Evolutionary conservation across 768 basidiomycete genomes (phyloP).

Genomic region (Mycena polygramma): DNA sequence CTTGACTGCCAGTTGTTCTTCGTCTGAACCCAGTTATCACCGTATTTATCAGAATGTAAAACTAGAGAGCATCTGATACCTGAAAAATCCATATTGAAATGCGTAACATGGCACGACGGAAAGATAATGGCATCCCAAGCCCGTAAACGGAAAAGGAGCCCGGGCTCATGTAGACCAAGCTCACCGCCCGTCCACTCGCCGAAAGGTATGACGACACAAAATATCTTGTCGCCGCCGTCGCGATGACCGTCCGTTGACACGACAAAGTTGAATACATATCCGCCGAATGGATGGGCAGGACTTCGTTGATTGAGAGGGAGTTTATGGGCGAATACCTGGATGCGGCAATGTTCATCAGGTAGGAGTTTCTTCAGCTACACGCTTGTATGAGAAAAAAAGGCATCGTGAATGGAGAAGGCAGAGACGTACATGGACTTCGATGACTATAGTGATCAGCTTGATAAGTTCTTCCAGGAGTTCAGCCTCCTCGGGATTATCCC

Average conservation of each 20-base stretch:
- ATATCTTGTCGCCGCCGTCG: slow-evolving; percentile 37
- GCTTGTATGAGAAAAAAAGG: background rate
- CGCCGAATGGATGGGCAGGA: slow-evolving; percentile 38
- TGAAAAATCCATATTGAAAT: slow-evolving; percentile 19
- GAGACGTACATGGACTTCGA: background rate
- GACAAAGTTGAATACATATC: slow-evolving; percentile 41
- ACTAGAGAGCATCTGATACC: slow-evolving; percentile 8
- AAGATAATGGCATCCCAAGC: slow-evolving; percentile 38
- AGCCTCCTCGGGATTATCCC: background rate
- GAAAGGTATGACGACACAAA: slow-evolving; percentile 44
- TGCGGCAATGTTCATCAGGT: slow-evolving; percentile 32
- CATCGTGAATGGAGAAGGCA: no score
- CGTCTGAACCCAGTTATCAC: background rate
- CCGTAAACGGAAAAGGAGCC: slow-evolving; percentile 37
- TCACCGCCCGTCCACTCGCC: slow-evolving; percentile 43
- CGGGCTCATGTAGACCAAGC: slow-evolving; percentile 40
- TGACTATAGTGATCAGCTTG: background rate
- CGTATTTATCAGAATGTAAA: slow-evolving; percentile 15
- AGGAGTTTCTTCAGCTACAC: slow-evolving; percentile 13
- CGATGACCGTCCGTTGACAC: slow-evolving; percentile 40
- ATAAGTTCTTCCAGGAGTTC: background rate
- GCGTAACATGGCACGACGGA: slow-evolving; percentile 15
- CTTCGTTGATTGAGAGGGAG: slow-evolving; percentile 22
- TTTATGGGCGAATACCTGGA: slow-evolving; percentile 20
- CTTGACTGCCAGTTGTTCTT: background rate